phyloP scores from a whole-genome alignment of 2,329 filamentous ascomycete species.

The Ophiocordyceps sinensis region DNA sequence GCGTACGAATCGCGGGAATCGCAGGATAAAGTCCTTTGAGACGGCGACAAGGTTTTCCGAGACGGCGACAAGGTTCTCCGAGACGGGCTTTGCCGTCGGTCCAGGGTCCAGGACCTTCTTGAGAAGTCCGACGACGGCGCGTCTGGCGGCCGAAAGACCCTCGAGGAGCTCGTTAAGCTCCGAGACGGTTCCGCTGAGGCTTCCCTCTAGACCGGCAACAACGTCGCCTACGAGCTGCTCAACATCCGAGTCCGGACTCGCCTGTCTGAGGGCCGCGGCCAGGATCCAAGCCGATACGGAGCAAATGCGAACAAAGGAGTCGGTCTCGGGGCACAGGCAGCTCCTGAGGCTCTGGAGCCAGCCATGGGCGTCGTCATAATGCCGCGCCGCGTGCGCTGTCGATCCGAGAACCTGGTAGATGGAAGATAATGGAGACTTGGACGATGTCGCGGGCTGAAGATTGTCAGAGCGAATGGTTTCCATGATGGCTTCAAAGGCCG shows the following conservation, averaged over 20 bases:
- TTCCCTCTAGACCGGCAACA: conserved; percentile 39
- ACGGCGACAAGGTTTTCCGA: conserved; percentile 15
- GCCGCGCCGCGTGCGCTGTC: conserved; percentile 29
- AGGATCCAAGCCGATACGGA: conserved; percentile 40
- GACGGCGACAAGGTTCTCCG: conserved; percentile 9
- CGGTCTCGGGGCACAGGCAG: conserved; percentile 20
- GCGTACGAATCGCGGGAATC: conserved; percentile 44
- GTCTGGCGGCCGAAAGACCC: conserved; percentile 39
- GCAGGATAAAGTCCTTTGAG: conserved; percentile 41
- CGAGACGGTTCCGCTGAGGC: conserved; percentile 40
- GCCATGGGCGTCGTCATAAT: conserved; percentile 34
- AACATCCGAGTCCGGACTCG: conserved; percentile 19
- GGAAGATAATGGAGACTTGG: conserved; percentile 27
- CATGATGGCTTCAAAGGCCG: conserved; percentile 17
- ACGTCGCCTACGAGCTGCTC: conserved; percentile 32
- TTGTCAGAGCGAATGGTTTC: conserved; percentile 18
- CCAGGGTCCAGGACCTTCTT: conserved; percentile 12
- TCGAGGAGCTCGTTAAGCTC: conserved; percentile 48
- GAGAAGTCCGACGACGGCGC: conserved; percentile 36
- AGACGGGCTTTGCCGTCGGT: conserved; percentile 3
- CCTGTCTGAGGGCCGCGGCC: conserved; percentile 34
- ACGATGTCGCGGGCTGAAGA: conserved; percentile 18
- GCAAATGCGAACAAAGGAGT: conserved; percentile 34
- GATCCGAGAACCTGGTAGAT: conserved; percentile 40
- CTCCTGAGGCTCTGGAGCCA: conserved; percentile 37